Conservation (phyloP, 2,329 filamentous ascomycete species). For the Sclerotiophoma versabilis region DNA sequence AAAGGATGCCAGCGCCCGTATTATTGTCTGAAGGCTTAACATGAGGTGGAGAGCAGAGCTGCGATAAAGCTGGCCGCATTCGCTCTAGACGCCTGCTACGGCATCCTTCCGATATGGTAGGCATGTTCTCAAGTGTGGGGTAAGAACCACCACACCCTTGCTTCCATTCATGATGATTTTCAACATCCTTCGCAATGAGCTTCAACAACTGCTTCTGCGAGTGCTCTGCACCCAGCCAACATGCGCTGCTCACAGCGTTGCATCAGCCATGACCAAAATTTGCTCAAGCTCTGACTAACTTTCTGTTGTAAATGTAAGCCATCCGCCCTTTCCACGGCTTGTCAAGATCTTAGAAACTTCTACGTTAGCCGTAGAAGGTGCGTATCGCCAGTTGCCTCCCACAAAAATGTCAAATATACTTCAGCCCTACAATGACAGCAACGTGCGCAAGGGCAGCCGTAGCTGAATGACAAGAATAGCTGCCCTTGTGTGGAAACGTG, state of each 20-base stretch:
- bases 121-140: constrained; percentile 13
- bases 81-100: constrained; percentile 13
- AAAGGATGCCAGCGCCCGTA: constrained; percentile 9
- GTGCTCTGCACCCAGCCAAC: background rate
- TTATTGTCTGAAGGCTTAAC: constrained; percentile 6
- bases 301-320: background rate
- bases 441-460: background rate
- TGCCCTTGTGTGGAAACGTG: background rate
- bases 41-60: constrained; percentile 11
- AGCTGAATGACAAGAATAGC: constrained; percentile 14
- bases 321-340: background rate
- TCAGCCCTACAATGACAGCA: background rate
- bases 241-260: background rate
- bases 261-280: constrained; percentile 1
- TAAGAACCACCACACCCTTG: background rate
- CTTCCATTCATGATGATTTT: background rate
- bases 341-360: background rate
- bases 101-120: constrained; percentile 7
- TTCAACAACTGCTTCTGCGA: background rate
- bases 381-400: background rate
- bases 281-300: background rate
- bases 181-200: background rate
- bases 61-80: constrained; percentile 12
- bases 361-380: background rate
- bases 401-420: background rate